Conservation (phyloP, 106 monocot genomes). For the Cymbidium sinense region DNA sequence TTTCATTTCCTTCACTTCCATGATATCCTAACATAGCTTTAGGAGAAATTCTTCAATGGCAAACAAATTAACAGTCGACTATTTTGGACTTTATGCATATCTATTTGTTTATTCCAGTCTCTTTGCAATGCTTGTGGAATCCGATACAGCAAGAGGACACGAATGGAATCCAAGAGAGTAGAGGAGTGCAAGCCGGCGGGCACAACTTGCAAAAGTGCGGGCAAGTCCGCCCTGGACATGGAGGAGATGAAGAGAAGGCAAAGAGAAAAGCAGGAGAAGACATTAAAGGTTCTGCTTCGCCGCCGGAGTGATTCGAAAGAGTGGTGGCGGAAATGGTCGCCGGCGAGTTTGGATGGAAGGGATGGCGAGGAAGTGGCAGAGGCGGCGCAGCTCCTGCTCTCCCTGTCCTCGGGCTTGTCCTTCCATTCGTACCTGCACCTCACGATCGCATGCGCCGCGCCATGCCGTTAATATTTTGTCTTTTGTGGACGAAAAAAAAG, state of each 20-base stretch:
- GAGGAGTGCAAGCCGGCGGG: neutral
- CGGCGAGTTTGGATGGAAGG: neutral
- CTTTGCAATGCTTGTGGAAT: slow-evolving; percentile 9
- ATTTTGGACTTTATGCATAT: neutral
- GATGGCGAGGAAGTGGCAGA: neutral
- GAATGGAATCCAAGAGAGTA: neutral
- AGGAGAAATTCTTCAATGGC: neutral
- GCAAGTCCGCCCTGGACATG: neutral
- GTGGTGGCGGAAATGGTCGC: neutral
- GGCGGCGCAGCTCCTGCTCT: slow-evolving; percentile 11
- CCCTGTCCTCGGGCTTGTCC: neutral
- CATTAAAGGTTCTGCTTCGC: neutral
- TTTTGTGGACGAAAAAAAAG: neutral
- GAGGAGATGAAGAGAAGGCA: slow-evolving; percentile 13
- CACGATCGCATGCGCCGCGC: neutral
- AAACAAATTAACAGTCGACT: neutral
- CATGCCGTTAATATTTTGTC: neutral
- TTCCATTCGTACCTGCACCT: neutral
- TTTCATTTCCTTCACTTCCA: neutral
- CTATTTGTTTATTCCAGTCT: neutral
- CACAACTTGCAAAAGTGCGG: neutral
- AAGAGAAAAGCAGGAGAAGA: slow-evolving; percentile 12
- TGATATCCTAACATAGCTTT: neutral
- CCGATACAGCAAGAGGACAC: slow-evolving; percentile 8
- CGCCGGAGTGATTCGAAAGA: neutral